These are phyloP conservation scores for Canariomyces notabilis DNA, from an alignment of 2,329 filamentous ascomycete genomes.

Conservation along the genomic window DNA sequence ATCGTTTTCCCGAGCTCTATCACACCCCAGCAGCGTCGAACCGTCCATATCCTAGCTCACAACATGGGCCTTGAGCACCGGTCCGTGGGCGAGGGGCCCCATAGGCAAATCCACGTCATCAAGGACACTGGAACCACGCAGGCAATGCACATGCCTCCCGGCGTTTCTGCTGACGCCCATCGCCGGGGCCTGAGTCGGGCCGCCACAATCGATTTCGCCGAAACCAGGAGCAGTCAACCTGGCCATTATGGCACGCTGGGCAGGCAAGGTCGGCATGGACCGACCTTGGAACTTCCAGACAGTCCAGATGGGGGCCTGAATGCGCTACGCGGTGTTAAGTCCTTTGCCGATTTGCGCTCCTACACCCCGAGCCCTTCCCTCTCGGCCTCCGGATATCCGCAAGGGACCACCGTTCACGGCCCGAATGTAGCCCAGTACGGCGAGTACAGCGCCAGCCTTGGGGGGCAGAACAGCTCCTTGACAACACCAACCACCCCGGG, in stretches of 20 bases:
- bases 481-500: slow-evolving; percentile 36
- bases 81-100: slow-evolving; percentile 82
- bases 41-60: slow-evolving; percentile 90
- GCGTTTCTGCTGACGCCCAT: slow-evolving; percentile 68
- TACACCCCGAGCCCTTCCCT: slow-evolving; percentile 91
- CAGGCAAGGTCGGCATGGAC: slow-evolving; percentile 58
- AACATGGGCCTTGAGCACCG: slow-evolving; percentile 89
- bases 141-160: slow-evolving; percentile 54
- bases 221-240: slow-evolving; percentile 54
- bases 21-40: slow-evolving; percentile 77
- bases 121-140: slow-evolving; percentile 54
- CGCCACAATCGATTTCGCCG: slow-evolving; percentile 95
- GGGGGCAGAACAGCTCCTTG: slow-evolving; percentile 32
- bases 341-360: slow-evolving; percentile 89
- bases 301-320: slow-evolving; percentile 68
- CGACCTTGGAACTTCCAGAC: slow-evolving; percentile 82
- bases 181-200: slow-evolving; percentile 84
- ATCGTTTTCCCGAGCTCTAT: slow-evolving; percentile 79
- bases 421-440: slow-evolving; percentile 37
- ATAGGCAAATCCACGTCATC: slow-evolving; percentile 86
- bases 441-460: slow-evolving; percentile 38
- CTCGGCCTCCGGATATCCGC: slow-evolving; percentile 74
- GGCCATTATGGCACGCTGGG: slow-evolving; percentile 72
- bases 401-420: slow-evolving; percentile 27
- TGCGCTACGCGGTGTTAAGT: slow-evolving; percentile 89